A percentile compares a stretch with the other conserved stretches of the same genome.
Conservation (phyloP, 2,329 filamentous ascomycete genomes). For the Epichloe glyceriae region DNA sequence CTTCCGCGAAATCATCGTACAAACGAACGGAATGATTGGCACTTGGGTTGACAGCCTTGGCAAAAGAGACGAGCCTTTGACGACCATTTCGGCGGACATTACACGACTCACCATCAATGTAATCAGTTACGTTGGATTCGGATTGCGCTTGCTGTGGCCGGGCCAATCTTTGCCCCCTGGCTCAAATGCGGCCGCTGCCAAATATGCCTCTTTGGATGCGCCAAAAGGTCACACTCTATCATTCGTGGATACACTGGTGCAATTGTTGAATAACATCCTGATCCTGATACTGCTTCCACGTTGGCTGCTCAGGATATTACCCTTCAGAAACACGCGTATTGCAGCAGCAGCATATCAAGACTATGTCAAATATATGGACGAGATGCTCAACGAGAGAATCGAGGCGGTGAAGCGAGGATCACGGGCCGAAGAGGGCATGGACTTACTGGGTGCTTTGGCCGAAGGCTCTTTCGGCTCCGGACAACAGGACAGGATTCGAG, state of each 20-base stretch:
- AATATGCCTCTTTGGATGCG: slow-evolving; percentile 34
- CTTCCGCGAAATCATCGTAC: slow-evolving; percentile 47
- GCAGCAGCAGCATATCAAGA: slow-evolving; percentile 45
- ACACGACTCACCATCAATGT: slow-evolving; percentile 48
- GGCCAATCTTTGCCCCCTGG: slow-evolving; percentile 39
- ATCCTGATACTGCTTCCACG: slow-evolving; percentile 46
- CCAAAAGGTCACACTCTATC: slow-evolving; percentile 46
- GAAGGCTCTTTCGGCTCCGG: slow-evolving; percentile 1
- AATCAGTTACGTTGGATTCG: slow-evolving; percentile 59
- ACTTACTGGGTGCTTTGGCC: slow-evolving; percentile 36
- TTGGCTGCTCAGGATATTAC: slow-evolving; percentile 40
- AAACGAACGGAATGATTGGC: slow-evolving; percentile 48
- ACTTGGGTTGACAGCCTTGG: slow-evolving; percentile 35
- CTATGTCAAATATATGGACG: slow-evolving; percentile 56
- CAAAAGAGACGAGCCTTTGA: slow-evolving; percentile 29
- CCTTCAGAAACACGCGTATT: slow-evolving; percentile 36
- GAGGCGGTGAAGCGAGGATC: slow-evolving; percentile 25
- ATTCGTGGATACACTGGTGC: slow-evolving; percentile 50
- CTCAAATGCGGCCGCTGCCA: slow-evolving; percentile 30
- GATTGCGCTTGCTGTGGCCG: slow-evolving; percentile 47
- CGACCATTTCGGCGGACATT: slow-evolving; percentile 47
- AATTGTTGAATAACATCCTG: slow-evolving; percentile 50
- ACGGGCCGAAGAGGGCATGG: slow-evolving; percentile 33
- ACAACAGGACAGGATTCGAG: slow-evolving; percentile 24
- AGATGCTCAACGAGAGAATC: slow-evolving; percentile 51